Base-by-base conservation (phyloP, 2,329 filamentous ascomycete genomes). In the Arthrobotrys iridis region DNA sequence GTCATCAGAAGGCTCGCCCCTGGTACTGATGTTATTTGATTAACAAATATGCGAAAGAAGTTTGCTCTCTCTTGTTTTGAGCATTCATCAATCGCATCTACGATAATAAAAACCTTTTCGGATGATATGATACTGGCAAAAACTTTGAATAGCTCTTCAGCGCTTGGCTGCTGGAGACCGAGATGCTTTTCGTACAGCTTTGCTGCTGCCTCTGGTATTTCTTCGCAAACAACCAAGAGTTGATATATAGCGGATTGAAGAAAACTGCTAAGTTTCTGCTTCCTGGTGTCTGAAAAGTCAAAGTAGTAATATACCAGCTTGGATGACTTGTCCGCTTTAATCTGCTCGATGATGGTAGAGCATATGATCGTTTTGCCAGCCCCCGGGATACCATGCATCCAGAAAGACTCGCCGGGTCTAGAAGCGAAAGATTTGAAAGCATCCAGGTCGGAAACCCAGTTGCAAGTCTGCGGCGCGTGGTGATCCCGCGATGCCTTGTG, bases 361-460 rank as follows among this genome's bases (percentile, higher is more conserved):
- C 60, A 66, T 15, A 66, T 66, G 20, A 73, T 73, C 2, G 68
- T 66, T 40, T 73, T 73, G 11, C 68, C 68, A 8, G 68, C 68
- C 1, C 68, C 68, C 0, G 68, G 68, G 7, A 73, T 73, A 8
- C 68, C 68, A 41, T 73, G 52, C 8, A 73, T 45, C 68, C 68
- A 73, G 4, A 73, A 30, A 5, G 57, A 52, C 20, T 48, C 24
- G 4, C 41, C 43, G 8, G 22, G 20, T 11, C 18, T 8, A 7
- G 26, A 13, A 10, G 20, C n/a, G 60, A 60, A 73, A 18, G 50
- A 52, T 22, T 66, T 35, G 26, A 65, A 73, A 3, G 3, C 30
- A 7, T 66, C 60, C n/a, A 52, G 37, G 1, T 64, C 41, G 41
- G 59, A 65, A 22, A 72, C 20, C 67, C 58, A 72, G 11, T 18